phyloP scores from a whole-genome alignment of 257 asterid species.

The Solanum pinnatisectum region DNA sequence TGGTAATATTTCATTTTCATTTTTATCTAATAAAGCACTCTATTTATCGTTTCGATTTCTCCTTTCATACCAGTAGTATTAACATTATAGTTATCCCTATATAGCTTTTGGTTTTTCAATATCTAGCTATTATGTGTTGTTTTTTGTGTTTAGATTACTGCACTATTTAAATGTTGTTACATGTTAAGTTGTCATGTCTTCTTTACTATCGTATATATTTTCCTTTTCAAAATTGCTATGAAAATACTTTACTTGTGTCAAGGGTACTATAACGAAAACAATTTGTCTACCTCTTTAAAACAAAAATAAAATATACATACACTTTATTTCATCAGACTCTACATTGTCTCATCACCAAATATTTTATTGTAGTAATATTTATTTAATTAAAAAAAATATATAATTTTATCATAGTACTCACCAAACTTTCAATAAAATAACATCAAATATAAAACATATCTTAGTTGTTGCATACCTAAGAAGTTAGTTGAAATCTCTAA shows the following conservation, averaged over 20 bases:
- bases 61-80: background rate
- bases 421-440: background rate
- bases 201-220: background rate
- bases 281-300: background rate
- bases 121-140: background rate
- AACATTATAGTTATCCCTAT: background rate
- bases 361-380: background rate
- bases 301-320: background rate
- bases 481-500: background rate
- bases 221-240: background rate
- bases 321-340: accelerated
- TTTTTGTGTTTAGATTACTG: background rate
- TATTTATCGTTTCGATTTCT: too few relatives aligned
- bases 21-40: background rate
- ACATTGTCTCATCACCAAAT: too few relatives aligned
- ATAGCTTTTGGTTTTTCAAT: background rate
- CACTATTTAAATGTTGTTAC: background rate
- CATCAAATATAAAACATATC: background rate
- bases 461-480: background rate
- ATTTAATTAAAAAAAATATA: background rate
- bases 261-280: background rate
- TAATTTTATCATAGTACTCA: background rate
- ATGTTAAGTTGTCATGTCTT: background rate
- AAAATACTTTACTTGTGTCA: background rate
- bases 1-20: conserved; percentile 27